Evolutionary conservation across 805 yeast genomes (phyloP).

Genomic region (Wickerhamomyces chambardii): DNA sequence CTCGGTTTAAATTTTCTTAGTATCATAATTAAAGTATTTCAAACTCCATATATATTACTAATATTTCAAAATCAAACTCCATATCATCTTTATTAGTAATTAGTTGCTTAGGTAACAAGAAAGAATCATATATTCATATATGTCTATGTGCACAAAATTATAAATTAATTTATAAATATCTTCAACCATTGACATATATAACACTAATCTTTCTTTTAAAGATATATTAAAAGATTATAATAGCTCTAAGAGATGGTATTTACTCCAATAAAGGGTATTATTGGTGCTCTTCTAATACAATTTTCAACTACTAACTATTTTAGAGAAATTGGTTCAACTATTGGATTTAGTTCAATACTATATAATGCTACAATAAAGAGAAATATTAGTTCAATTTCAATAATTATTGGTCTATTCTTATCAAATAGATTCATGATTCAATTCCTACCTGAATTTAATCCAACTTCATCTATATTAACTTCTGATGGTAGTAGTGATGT

Average conservation of each 20-base stretch:
- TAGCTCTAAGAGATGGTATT: slow-evolving; percentile 24
- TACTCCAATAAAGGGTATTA: slow-evolving; percentile 31
- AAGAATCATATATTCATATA: too few relatives aligned
- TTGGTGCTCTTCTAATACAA: slow-evolving; percentile 40
- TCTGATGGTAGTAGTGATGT: background rate
- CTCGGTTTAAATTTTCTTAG: too few relatives aligned
- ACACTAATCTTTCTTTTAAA: too few relatives aligned
- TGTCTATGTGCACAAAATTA: too few relatives aligned
- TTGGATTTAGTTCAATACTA: slow-evolving; percentile 39
- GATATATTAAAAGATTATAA: background rate
- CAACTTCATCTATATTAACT: background rate
- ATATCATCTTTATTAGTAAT: too few relatives aligned
- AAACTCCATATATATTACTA: too few relatives aligned
- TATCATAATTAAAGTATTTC: too few relatives aligned
- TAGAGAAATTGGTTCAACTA: slow-evolving; percentile 26
- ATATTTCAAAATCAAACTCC: too few relatives aligned
- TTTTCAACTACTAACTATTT: slow-evolving; percentile 34
- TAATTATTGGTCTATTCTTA: slow-evolving; percentile 25
- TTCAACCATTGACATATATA: too few relatives aligned
- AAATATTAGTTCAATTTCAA: background rate
- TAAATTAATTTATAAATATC: too few relatives aligned
- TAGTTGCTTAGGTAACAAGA: too few relatives aligned
- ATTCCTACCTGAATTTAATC: slow-evolving; percentile 15
- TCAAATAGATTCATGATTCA: slow-evolving; percentile 23
- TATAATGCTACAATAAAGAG: slow-evolving; percentile 15